Conservation (phyloP, 1,284 basidiomycete genomes). For the Malassezia arunalokei region DNA sequence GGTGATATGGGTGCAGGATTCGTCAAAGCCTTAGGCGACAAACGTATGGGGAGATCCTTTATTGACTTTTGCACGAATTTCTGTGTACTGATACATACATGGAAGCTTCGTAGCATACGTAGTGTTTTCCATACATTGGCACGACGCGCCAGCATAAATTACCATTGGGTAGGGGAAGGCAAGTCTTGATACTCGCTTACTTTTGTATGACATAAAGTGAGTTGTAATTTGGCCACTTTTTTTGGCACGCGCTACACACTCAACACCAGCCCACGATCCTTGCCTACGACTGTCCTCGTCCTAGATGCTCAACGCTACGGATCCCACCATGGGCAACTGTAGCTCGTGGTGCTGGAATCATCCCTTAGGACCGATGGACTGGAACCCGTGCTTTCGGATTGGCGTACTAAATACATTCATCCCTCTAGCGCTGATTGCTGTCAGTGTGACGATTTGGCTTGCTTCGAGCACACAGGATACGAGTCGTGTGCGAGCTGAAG, state of each 20-base stretch:
- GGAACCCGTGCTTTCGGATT: conserved; percentile 11
- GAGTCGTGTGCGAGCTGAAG: background rate
- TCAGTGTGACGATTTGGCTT: background rate
- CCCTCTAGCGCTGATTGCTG: background rate
- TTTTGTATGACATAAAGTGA: too few relatives aligned
- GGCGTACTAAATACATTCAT: conserved; percentile 1
- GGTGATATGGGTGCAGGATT: background rate
- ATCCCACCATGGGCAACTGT: background rate
- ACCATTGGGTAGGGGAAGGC: too few relatives aligned
- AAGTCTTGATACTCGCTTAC: too few relatives aligned
- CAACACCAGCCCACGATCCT: too few relatives aligned
- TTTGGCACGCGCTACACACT: too few relatives aligned
- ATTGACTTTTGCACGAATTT: background rate
- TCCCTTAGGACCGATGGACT: conserved; percentile 8
- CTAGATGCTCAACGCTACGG: too few relatives aligned
- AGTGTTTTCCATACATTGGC: background rate
- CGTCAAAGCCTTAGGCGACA: background rate
- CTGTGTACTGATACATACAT: background rate
- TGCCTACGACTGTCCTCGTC: too few relatives aligned
- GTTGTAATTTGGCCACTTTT: too few relatives aligned
- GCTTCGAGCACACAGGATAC: background rate
- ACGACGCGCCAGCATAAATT: background rate
- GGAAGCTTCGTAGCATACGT: background rate
- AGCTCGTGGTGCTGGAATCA: background rate
- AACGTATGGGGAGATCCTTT: background rate